Evolutionary conservation across 202 grass and related monocot species (phyloP).

Genomic region (Eragrostis tef): DNA sequence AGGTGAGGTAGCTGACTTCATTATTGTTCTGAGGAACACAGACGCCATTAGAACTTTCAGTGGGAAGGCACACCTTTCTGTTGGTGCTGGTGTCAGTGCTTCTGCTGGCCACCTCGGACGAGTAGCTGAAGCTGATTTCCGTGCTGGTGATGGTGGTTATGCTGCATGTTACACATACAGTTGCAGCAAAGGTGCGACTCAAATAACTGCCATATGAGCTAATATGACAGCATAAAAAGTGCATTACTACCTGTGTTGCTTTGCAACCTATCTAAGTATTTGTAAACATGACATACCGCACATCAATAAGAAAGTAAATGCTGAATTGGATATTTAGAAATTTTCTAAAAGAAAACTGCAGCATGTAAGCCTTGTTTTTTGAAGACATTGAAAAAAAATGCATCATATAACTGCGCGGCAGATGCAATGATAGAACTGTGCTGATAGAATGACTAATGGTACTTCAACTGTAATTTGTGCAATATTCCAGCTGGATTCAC

Average conservation of each 20-base stretch:
- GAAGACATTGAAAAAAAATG: slow-evolving; percentile 2
- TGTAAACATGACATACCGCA: neutral
- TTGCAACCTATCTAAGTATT: neutral
- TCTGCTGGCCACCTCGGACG: slow-evolving; percentile 70
- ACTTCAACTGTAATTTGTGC: neutral
- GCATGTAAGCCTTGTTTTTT: neutral
- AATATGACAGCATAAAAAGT: neutral
- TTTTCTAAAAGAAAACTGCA: neutral
- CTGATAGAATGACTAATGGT: neutral
- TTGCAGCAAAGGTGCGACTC: slow-evolving; percentile 77
- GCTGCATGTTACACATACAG: slow-evolving; percentile 88
- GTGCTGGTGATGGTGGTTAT: slow-evolving; percentile 80
- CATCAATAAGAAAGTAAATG: neutral
- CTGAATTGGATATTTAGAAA: slow-evolving; percentile 8
- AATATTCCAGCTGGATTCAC: slow-evolving; percentile 10
- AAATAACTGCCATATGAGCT: neutral
- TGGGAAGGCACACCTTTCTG: slow-evolving; percentile 72
- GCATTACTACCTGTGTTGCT: neutral
- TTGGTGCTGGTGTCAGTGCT: slow-evolving; percentile 81
- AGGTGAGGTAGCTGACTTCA: slow-evolving; percentile 87
- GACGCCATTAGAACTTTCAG: slow-evolving; percentile 82
- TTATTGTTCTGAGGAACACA: slow-evolving; percentile 83
- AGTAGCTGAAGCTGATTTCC: slow-evolving; percentile 73
- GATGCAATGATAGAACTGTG: slow-evolving; percentile 12
- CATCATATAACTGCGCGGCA: neutral